These are phyloP conservation scores for Prunella vulgaris DNA, from an alignment of 257 asterid species.

Conservation along the genomic window DNA sequence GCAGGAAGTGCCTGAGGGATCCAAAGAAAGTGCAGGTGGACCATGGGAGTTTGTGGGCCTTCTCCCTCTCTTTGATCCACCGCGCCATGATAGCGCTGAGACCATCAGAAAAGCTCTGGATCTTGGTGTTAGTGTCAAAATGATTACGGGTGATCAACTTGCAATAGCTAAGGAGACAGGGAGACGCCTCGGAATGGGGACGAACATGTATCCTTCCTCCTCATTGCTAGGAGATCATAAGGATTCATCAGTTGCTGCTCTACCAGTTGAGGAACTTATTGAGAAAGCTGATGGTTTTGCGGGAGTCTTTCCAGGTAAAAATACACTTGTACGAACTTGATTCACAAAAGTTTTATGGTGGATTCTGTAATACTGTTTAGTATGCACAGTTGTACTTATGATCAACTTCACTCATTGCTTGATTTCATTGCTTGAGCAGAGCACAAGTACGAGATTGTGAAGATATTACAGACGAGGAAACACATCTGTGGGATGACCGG, in stretches of 20 bases:
- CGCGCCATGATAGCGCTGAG: conserved; percentile 66
- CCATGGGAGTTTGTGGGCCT: conserved; percentile 75
- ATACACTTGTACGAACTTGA: too few relatives aligned
- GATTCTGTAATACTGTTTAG: too few relatives aligned
- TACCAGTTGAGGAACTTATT: conserved; percentile 56
- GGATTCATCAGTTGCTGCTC: conserved; percentile 38
- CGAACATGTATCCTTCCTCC: conserved; percentile 66
- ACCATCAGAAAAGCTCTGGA: conserved; percentile 60
- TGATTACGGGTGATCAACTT: conserved; percentile 69
- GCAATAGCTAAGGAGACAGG: conserved; percentile 65
- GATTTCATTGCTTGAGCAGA: conserved; percentile 36
- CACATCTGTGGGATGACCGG: conserved; percentile 77
- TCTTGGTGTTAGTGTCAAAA: conserved; percentile 69
- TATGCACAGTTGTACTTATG: neutral
- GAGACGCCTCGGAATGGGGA: conserved; percentile 62
- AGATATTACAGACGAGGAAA: conserved; percentile 45
- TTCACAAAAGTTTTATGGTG: too few relatives aligned
- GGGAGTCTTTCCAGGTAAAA: conserved; percentile 59
- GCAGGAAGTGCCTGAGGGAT: conserved; percentile 52
- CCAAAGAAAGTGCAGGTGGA: conserved; percentile 52
- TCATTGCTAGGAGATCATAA: conserved; percentile 50
- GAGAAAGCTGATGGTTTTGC: conserved; percentile 71
- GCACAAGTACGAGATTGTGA: conserved; percentile 67
- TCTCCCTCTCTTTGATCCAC: conserved; percentile 69
- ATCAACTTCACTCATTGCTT: neutral